A percentile compares a stretch with the other conserved stretches of the same genome.
phyloP scores from a whole-genome alignment of 805 yeast genomes.

The Wickerhamiella occidentalis region DNA sequence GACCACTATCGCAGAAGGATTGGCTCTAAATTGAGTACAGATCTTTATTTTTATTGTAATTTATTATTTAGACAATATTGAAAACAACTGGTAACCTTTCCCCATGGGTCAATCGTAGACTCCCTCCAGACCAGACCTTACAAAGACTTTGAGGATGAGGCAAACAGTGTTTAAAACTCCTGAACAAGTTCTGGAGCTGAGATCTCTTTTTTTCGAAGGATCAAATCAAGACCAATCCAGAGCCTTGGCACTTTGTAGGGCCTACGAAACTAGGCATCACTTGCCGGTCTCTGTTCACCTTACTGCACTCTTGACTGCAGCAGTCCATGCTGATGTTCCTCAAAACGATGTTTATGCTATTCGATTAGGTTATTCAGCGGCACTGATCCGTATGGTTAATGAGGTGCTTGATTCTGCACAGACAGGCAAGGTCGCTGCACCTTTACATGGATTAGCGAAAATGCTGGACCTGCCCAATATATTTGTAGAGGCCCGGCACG shows the following conservation, averaged over 20 bases:
- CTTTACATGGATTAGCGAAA: conserved; percentile 63
- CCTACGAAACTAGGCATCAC: conserved; percentile 21
- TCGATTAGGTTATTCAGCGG: conserved; percentile 24
- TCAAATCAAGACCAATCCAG: conserved; percentile 14
- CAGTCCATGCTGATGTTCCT: conserved; percentile 19
- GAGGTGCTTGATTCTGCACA: conserved; percentile 83
- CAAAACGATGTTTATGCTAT: conserved; percentile 20
- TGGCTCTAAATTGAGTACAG: background rate
- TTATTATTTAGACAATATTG: background rate
- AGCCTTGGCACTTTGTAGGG: conserved; percentile 19
- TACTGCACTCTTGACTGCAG: conserved; percentile 20
- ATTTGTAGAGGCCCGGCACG: conserved; percentile 83
- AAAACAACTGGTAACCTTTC: no score
- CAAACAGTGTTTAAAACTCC: conserved; percentile 17
- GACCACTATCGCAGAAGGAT: background rate
- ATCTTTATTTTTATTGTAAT: background rate
- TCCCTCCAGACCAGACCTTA: background rate
- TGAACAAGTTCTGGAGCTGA: conserved; percentile 16
- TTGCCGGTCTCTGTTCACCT: conserved; percentile 22
- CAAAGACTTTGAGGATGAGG: conserved; percentile 11
- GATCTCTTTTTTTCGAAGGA: conserved; percentile 18
- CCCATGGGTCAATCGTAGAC: no score
- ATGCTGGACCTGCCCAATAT: conserved; percentile 56
- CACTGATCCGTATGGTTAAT: conserved; percentile 75
- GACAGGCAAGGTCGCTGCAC: conserved; percentile 62